Conservation (phyloP, 768 basidiomycete genomes). For the Mycena maculata region DNA sequence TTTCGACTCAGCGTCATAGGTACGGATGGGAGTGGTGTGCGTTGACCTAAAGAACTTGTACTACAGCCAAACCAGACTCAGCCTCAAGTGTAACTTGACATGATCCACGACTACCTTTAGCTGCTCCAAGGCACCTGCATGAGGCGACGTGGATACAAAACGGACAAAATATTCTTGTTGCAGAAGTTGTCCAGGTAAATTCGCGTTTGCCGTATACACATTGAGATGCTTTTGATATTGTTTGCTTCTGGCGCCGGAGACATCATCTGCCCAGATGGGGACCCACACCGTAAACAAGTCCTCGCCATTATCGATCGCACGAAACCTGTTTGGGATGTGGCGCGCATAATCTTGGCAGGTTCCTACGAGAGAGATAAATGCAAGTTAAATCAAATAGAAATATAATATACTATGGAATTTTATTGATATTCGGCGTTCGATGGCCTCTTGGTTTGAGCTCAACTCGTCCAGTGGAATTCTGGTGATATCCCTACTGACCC, state of each 20-base stretch:
- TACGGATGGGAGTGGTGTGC: neutral
- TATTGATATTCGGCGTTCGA: neutral
- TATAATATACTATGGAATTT: neutral
- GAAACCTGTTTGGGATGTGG: constrained; percentile 8
- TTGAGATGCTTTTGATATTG: constrained; percentile 50
- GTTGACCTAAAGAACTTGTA: neutral
- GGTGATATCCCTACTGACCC: neutral
- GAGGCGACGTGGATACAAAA: constrained; percentile 41
- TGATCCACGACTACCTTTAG: constrained; percentile 39
- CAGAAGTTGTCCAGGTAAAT: constrained; percentile 41
- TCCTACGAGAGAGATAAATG: neutral
- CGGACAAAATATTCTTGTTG: constrained; percentile 46
- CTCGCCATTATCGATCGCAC: constrained; percentile 9
- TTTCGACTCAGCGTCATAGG: constrained; percentile 24
- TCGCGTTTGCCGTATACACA: constrained; percentile 42
- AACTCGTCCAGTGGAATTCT: neutral
- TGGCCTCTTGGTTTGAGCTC: neutral
- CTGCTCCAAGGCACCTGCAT: constrained; percentile 47
- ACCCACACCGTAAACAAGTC: constrained; percentile 27
- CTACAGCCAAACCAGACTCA: neutral
- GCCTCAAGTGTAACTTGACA: constrained; percentile 34
- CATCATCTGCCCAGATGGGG: constrained; percentile 33
- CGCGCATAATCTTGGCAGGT: neutral
- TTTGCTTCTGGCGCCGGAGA: constrained; percentile 41
- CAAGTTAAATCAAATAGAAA: too few relatives aligned